Conservation (phyloP, 257 asterid species). For the Cordia subcordata region DNA sequence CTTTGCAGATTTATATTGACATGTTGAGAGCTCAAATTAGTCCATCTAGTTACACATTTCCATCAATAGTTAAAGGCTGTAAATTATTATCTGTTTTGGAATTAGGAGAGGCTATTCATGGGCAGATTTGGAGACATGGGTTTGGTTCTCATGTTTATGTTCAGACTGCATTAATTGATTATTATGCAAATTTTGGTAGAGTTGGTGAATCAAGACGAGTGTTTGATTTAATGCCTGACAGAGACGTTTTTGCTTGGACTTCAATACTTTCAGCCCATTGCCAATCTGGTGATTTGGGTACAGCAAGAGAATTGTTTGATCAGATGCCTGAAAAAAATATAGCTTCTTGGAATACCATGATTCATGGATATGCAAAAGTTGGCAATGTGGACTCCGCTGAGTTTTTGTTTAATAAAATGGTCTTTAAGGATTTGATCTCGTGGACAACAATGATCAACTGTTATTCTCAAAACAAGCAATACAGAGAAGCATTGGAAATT, state of each 20-base stretch:
- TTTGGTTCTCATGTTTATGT: slow-evolving; percentile 43
- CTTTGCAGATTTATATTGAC: slow-evolving; percentile 29
- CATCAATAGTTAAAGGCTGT: slow-evolving; percentile 58
- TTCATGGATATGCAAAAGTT: slow-evolving; percentile 56
- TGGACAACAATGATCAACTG: slow-evolving; percentile 94
- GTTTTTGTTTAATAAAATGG: slow-evolving; percentile 44
- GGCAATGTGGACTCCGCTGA: slow-evolving; percentile 71
- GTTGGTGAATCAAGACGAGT: slow-evolving; percentile 36
- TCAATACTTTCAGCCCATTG: slow-evolving; percentile 53
- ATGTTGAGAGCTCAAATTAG: slow-evolving; percentile 49
- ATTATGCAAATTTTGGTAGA: slow-evolving; percentile 52
- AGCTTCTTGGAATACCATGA: slow-evolving; percentile 63
- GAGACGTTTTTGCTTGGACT: slow-evolving; percentile 65
- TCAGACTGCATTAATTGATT: slow-evolving; percentile 61
- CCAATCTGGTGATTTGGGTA: slow-evolving; percentile 46
- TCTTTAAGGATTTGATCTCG: slow-evolving; percentile 59
- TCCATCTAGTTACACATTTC: slow-evolving; percentile 61
- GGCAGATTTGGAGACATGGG: slow-evolving; percentile 52
- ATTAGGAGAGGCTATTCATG: slow-evolving; percentile 53
- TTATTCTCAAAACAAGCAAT: slow-evolving; percentile 44
- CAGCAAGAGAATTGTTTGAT: slow-evolving; percentile 54
- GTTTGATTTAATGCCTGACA: slow-evolving; percentile 65
- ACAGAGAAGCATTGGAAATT: slow-evolving; percentile 46
- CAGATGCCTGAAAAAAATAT: slow-evolving; percentile 54
- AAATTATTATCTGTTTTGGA: slow-evolving; percentile 19